These are phyloP conservation scores for Diaporthe humulicola DNA, from an alignment of 2,329 filamentous ascomycete species.

Conservation along the genomic window DNA sequence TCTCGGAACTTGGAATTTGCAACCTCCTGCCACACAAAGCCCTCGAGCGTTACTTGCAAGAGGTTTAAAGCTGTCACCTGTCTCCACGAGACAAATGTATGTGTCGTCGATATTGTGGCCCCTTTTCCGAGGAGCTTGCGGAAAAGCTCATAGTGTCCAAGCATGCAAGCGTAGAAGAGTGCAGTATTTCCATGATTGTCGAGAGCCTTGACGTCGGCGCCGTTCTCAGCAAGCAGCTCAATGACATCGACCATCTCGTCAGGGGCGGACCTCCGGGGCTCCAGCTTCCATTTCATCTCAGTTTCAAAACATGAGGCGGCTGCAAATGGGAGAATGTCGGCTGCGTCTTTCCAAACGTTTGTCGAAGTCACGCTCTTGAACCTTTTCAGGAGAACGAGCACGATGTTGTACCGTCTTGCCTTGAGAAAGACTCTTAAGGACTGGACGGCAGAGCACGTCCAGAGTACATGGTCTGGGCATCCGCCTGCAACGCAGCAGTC, in stretches of 20 bases:
- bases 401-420: too few species aligned
- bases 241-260: background rate
- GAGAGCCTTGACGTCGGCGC: slow-evolving; percentile 7
- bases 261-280: background rate
- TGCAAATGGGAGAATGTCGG: background rate
- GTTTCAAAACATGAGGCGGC: background rate
- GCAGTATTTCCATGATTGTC: slow-evolving; percentile 18
- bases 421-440: too few species aligned
- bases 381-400: too few species aligned
- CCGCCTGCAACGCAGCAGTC: too few species aligned
- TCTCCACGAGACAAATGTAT: background rate
- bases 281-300: background rate
- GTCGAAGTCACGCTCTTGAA: too few species aligned
- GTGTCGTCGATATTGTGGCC: background rate
- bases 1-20: background rate
- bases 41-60: background rate
- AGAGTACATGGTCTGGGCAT: too few species aligned
- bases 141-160: slow-evolving; percentile 8
- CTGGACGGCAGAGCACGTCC: too few species aligned
- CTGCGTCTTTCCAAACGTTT: background rate
- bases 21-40: background rate
- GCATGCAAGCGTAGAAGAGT: slow-evolving; percentile 23
- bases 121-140: background rate
- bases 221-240: background rate
- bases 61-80: background rate